A percentile compares a stretch with the other conserved stretches of the same genome.
These are phyloP conservation scores for Globisporangium sylvaticum DNA, from an alignment of 352 stramenopile species.

Conservation along the genomic window DNA sequence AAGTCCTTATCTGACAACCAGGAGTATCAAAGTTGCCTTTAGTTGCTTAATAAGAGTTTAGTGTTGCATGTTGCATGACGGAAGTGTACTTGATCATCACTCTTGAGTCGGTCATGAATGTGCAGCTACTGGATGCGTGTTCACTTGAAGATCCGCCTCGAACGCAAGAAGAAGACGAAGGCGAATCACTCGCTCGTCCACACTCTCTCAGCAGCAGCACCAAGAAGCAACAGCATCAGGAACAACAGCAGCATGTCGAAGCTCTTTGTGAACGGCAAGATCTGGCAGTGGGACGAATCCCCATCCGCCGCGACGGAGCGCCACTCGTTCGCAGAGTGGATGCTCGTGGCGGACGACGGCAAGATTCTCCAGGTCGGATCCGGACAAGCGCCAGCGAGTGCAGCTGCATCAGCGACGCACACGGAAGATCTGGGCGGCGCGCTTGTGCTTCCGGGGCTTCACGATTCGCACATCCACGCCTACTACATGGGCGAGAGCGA, in stretches of 20 bases:
- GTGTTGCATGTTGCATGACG: background rate
- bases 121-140: constrained; percentile 4
- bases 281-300: constrained; percentile 52
- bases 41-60: background rate
- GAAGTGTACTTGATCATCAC: background rate
- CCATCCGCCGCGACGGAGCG: constrained; percentile 2
- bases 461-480: constrained; percentile 88
- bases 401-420: constrained; percentile 5
- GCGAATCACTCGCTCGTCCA: background rate
- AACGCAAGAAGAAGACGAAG: background rate
- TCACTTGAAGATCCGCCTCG: constrained; percentile 14
- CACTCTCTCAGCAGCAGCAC: background rate
- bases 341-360: constrained; percentile 53
- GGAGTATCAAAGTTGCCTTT: background rate
- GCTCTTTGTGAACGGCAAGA: constrained; percentile 58
- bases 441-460: constrained; percentile 81
- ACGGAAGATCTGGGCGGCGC: constrained; percentile 46
- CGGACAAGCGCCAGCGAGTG: constrained; percentile 12
- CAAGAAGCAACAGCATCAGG: background rate
- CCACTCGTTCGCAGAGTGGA: constrained; percentile 42
- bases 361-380: constrained; percentile 33
- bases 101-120: background rate
- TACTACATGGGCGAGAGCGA: constrained; percentile 79
- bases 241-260: constrained; percentile 25
- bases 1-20: background rate